Evolutionary conservation across 495 filamentous ascomycete genomes (phyloP).

Genomic region (Emericellopsis terricola): DNA sequence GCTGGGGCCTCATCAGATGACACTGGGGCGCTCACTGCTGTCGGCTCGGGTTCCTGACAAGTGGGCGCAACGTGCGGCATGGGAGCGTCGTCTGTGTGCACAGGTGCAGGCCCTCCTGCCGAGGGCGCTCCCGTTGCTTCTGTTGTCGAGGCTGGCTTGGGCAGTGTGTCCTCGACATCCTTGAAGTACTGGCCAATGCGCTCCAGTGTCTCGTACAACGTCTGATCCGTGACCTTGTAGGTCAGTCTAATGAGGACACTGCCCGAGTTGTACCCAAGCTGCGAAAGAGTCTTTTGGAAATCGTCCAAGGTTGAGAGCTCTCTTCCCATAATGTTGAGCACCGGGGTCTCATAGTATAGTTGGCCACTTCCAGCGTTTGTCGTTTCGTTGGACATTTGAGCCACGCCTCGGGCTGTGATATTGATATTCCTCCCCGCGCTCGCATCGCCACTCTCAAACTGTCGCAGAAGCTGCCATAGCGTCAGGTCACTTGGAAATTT

Average conservation of each 20-base stretch:
- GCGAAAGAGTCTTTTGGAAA: slow-evolving; percentile 71
- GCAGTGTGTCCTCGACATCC: slow-evolving; percentile 12
- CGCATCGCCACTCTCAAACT: slow-evolving; percentile 57
- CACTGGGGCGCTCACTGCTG: slow-evolving; percentile 6
- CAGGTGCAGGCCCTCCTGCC: neutral
- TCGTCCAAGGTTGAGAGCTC: slow-evolving; percentile 60
- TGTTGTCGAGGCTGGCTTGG: slow-evolving; percentile 3
- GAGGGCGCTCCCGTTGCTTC: slow-evolving; percentile 2
- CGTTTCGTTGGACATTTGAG: slow-evolving; percentile 23
- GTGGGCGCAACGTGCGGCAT: slow-evolving; percentile 5
- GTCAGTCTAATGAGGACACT: slow-evolving; percentile 57
- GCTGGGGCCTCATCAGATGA: slow-evolving; percentile 10
- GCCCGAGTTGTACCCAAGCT: slow-evolving; percentile 72
- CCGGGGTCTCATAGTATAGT: slow-evolving; percentile 71
- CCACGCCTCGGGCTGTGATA: slow-evolving; percentile 61
- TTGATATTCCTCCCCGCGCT: slow-evolving; percentile 41
- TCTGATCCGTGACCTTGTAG: slow-evolving; percentile 57
- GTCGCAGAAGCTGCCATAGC: slow-evolving; percentile 72
- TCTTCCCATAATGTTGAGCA: slow-evolving; percentile 62
- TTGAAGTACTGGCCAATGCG: slow-evolving; percentile 60
- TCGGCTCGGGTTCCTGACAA: slow-evolving; percentile 5
- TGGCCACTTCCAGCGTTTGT: slow-evolving; percentile 48
- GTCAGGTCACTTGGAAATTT: slow-evolving; percentile 73
- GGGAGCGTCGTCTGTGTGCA: neutral
- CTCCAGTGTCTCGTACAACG: slow-evolving; percentile 68